Base-by-base conservation (phyloP, 768 basidiomycete species). In the Lentinula guzmanii region DNA sequence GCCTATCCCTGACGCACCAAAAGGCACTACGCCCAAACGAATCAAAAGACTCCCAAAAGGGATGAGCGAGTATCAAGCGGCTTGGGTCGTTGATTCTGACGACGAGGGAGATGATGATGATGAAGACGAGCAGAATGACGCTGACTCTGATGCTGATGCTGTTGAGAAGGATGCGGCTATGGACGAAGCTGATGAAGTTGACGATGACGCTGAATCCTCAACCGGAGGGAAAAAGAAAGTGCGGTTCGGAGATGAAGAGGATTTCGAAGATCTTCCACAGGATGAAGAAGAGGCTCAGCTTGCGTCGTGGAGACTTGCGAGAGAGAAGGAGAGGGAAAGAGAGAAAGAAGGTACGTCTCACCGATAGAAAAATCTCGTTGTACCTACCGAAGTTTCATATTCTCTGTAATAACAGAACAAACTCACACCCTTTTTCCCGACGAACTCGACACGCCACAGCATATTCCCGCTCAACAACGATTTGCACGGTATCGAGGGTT, bases 61-160 rank as follows among this genome's bases (percentile, higher is more conserved):
- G 2, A 97, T 92, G 78, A 96, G 93, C 73, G 89, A 93, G 67
- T 98, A 98, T 70, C 96, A 98, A 71, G 95, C 96, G 1, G 85
- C 95, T 2, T 98, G 96, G 96, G 93, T 98, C 62, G 74, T 93
- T 24, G 95, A 97, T 61, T 91, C 91, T 4, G 82, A 75, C 0
- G 83, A 76, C 4, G 74, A 70, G 5, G 79, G 80, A 5, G 79
- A 77, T 3, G 81, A 75, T 0, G 83, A 81, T 5, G 79, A 77
- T 7, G 82, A 79, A 4, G n/a, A 53, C 18, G 69, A 4, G 70
- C 61, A 15, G 67, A 16, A 10, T 31, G 71, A 66, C 15, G 56
- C 16, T 8, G 13, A 21, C 70, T 70, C n/a, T 68, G 72, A 69
- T 41, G 76, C 70, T 64, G 76, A 71, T 18, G 78, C 79, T 24